Evolutionary conservation across 768 basidiomycete species (phyloP).

Genomic region (Auriscalpium orientale): DNA sequence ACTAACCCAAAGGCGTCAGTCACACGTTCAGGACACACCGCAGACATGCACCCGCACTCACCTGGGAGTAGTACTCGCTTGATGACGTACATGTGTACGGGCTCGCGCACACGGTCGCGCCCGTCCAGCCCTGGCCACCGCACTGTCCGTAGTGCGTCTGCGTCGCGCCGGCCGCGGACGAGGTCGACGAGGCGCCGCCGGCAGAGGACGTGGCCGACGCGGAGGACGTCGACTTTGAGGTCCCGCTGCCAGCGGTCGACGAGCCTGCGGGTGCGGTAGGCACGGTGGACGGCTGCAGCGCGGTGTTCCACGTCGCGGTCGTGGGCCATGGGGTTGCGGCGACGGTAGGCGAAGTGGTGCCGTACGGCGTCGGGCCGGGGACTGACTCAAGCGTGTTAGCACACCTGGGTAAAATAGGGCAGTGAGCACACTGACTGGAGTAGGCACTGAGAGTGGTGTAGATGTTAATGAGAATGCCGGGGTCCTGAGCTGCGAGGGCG

Average conservation of each 20-base stretch:
- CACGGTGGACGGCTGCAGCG: constrained; percentile 37
- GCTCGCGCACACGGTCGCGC: background rate
- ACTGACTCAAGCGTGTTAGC: constrained; percentile 20
- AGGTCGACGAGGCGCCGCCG: background rate
- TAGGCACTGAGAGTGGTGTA: constrained; percentile 36
- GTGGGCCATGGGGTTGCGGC: constrained; percentile 37
- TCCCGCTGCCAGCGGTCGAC: background rate
- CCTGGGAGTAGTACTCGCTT: constrained; percentile 1
- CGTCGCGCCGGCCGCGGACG: background rate
- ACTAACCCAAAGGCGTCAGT: no score
- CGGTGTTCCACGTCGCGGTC: constrained; percentile 45
- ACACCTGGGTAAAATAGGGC: constrained; percentile 12
- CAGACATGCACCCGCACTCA: background rate
- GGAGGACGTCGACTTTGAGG: background rate
- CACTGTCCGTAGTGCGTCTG: constrained; percentile 2
- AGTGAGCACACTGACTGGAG: constrained; percentile 23
- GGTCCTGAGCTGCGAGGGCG: constrained; percentile 1
- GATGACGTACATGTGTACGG: background rate
- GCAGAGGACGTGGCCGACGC: background rate
- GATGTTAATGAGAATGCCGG: constrained; percentile 41
- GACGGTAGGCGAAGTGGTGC: constrained; percentile 30
- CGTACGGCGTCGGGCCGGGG: constrained; percentile 45
- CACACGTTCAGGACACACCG: no score
- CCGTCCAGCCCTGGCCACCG: constrained; percentile 1
- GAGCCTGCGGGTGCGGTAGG: constrained; percentile 25